These are phyloP conservation scores for Ceratocystis albifundus DNA, from an alignment of 2,329 filamentous ascomycete species.

Conservation along the genomic window DNA sequence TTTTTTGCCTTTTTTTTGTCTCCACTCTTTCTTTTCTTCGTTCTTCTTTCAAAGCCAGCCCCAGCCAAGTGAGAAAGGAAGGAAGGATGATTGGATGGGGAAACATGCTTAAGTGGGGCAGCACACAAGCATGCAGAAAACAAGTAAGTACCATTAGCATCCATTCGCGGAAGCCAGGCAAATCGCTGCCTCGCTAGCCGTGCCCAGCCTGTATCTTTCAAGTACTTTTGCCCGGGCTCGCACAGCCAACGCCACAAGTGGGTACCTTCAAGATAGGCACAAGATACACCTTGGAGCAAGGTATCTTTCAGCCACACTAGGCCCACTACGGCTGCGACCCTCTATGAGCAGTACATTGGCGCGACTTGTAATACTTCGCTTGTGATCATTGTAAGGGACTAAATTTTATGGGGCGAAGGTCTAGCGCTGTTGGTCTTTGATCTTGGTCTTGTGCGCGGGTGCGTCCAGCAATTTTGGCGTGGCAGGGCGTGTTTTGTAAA, in stretches of 20 bases:
- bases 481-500: slow-evolving; percentile 4
- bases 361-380: neutral
- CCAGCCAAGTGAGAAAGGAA: neutral
- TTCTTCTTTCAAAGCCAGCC: neutral
- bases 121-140: neutral
- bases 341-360: neutral
- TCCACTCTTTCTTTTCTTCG: neutral
- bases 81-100: slow-evolving; percentile 4
- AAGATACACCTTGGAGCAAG: neutral
- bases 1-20: neutral
- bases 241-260: neutral
- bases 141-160: neutral
- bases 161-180: neutral
- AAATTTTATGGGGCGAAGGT: neutral
- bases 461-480: slow-evolving; percentile 7
- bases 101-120: slow-evolving; percentile 1
- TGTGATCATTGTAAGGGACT: neutral
- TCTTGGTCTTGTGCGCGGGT: slow-evolving; percentile 10
- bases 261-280: neutral
- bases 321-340: neutral
- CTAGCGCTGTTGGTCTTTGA: neutral
- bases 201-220: neutral
- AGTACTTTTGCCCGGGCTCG: neutral
- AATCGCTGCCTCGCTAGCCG: neutral
- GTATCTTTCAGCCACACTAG: slow-evolving; percentile 5